Evolutionary conservation across 2,329 filamentous ascomycete species (phyloP).

Genomic region (Chaetomium strumarium): DNA sequence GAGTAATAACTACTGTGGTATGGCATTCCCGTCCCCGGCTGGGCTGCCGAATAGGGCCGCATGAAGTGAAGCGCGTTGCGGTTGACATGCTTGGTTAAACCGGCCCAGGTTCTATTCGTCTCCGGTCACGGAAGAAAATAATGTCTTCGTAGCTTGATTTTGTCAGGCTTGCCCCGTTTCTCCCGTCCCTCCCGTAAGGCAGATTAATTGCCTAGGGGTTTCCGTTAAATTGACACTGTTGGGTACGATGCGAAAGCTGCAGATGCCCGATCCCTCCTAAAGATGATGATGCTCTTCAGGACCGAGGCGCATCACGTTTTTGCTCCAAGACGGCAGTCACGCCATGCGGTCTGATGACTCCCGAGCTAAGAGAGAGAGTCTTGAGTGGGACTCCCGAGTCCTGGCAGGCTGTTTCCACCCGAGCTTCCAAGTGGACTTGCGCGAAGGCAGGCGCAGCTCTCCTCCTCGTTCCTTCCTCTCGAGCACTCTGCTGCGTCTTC

Average conservation of each 20-base stretch:
- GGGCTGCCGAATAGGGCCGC: slow-evolving; percentile 15
- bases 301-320: no score
- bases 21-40: slow-evolving; percentile 8
- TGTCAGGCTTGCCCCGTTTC: not conserved
- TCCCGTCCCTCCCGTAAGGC: slow-evolving; percentile 6
- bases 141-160: not conserved
- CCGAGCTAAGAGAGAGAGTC: no score
- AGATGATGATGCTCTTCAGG: no score
- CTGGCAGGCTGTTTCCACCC: no score
- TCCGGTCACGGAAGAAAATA: slow-evolving; percentile 13
- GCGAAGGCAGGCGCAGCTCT: not conserved
- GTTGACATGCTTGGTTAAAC: not conserved
- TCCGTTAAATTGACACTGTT: no score
- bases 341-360: no score
- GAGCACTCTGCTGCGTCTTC: not conserved
- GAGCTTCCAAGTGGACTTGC: no score
- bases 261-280: no score
- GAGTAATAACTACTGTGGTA: slow-evolving; percentile 3
- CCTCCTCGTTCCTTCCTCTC: not conserved
- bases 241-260: no score
- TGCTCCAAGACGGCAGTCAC: no score
- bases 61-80: slow-evolving; percentile 2
- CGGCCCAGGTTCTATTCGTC: not conserved
- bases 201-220: not conserved
- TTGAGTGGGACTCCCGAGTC: no score